A percentile compares a stretch with the other conserved stretches of the same genome.
phyloP scores from a whole-genome alignment of 1,284 basidiomycete species.

The Anthracocystis panici-leucophaei region DNA sequence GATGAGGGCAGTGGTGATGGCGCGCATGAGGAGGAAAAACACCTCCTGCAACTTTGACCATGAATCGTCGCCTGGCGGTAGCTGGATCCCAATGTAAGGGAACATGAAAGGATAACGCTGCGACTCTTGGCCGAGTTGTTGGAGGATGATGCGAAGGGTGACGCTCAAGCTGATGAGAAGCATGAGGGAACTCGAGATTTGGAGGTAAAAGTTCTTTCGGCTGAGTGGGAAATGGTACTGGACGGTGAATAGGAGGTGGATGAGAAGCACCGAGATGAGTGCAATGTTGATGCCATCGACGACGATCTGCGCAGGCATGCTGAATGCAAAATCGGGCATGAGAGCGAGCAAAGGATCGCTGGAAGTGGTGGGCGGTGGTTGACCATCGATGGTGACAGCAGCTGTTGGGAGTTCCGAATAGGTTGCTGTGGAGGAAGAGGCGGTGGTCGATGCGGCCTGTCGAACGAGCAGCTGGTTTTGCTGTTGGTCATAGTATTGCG shows the following conservation, averaged over 20 bases:
- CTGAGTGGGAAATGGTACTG: conserved; percentile 97
- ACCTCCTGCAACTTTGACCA: conserved; percentile 81
- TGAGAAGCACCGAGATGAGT: conserved; percentile 85
- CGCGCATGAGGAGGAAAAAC: conserved; percentile 89
- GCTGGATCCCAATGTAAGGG: conserved; percentile 82
- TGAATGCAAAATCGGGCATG: conserved; percentile 75
- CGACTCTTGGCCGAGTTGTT: conserved; percentile 76
- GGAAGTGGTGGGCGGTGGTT: conserved; percentile 47
- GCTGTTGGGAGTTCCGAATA: conserved; percentile 44
- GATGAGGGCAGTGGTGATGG: conserved; percentile 83
- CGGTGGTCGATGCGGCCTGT: conserved; percentile 11
- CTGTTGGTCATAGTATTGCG: background rate
- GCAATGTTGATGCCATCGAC: conserved; percentile 88
- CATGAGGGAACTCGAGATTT: conserved; percentile 82
- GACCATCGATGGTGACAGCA: conserved; percentile 49
- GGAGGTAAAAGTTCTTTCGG: conserved; percentile 88
- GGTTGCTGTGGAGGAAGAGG: conserved; percentile 17
- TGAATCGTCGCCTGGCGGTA: conserved; percentile 77
- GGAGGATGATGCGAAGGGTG: conserved; percentile 75
- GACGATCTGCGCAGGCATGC: conserved; percentile 90
- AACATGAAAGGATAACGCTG: conserved; percentile 93
- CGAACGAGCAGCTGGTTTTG: conserved; percentile 13
- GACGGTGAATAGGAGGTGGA: conserved; percentile 92
- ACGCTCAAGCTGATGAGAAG: conserved; percentile 74
- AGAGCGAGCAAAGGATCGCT: conserved; percentile 53